Conservation (phyloP, 73 alveolate species). For the Paramecium primaurelia region DNA sequence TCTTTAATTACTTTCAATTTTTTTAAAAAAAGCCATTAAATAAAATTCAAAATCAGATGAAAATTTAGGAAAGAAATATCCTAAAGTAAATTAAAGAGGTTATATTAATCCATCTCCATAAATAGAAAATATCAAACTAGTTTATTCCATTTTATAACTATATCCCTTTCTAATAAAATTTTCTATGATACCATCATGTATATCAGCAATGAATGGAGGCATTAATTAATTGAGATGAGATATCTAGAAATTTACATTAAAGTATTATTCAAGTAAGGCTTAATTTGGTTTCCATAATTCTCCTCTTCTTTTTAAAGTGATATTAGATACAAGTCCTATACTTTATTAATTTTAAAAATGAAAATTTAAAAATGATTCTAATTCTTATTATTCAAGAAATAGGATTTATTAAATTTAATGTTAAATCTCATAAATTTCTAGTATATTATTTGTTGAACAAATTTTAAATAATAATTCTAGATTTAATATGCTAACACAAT, state of each 20-base stretch:
- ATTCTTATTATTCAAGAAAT: neutral
- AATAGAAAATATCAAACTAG: neutral
- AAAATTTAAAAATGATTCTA: neutral
- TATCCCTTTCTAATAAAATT: neutral
- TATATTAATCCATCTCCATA: neutral
- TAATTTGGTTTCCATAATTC: neutral
- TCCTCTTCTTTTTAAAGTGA: neutral
- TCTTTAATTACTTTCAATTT: neutral
- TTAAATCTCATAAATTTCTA: neutral
- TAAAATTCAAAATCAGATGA: neutral
- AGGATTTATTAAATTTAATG: neutral
- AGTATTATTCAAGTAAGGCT: neutral
- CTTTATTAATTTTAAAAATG: neutral
- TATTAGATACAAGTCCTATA: neutral
- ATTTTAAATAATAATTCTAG: neutral
- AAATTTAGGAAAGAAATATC: neutral
- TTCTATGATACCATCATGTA: neutral
- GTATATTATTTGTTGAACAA: neutral
- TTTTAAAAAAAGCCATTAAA: neutral
- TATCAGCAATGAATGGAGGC: neutral
- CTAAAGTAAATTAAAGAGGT: neutral
- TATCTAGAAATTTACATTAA: neutral
- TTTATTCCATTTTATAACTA: neutral
- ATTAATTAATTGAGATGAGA: neutral
- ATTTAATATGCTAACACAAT: neutral